Conservation (phyloP, 768 basidiomycete genomes). For the Calocera viscosa region DNA sequence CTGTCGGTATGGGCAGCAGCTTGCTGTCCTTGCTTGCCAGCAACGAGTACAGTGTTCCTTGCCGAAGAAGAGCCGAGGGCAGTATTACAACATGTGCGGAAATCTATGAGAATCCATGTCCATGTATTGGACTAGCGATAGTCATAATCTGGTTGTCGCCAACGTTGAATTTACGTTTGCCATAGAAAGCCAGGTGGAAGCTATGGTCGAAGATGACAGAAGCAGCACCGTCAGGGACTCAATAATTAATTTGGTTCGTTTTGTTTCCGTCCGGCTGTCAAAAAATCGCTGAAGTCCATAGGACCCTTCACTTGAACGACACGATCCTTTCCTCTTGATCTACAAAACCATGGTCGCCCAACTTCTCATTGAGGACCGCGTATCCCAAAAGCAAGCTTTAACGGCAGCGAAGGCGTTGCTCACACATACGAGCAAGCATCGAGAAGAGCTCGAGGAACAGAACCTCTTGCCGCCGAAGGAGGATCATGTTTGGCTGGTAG, state of each 20-base stretch:
- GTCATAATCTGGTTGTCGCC: no score
- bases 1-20: no score
- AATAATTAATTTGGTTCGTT: background rate
- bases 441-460: constrained; percentile 46
- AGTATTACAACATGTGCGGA: no score
- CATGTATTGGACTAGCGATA: no score
- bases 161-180: no score
- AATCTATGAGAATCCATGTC: no score
- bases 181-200: background rate
- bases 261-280: constrained; percentile 3
- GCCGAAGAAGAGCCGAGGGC: no score
- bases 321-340: background rate
- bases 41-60: no score
- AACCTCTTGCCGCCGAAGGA: constrained; percentile 62
- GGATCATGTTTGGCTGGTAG: constrained; percentile 77
- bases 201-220: background rate
- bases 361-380: constrained; percentile 44
- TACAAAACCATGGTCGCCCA: background rate
- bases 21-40: no score
- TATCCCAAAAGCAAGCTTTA: constrained; percentile 59
- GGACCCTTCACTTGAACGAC: background rate
- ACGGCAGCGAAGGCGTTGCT: constrained; percentile 71
- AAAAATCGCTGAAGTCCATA: background rate
- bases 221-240: background rate
- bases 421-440: constrained; percentile 51